Evolutionary conservation across 2,329 filamentous ascomycete genomes (phyloP).

Genomic region (Leptographium radiaticola): DNA sequence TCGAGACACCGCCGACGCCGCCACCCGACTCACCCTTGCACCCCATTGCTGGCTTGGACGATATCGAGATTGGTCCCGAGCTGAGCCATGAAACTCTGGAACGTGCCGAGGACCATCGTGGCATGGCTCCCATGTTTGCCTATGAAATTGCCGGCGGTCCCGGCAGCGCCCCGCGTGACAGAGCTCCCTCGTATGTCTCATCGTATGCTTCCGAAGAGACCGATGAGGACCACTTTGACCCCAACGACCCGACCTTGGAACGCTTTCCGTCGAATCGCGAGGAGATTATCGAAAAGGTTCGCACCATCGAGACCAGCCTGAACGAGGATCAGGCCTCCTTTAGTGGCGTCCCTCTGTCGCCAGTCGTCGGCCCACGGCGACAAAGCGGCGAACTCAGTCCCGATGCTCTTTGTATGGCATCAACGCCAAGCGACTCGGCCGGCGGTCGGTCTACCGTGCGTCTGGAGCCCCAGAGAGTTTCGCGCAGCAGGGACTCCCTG

Average conservation of each 20-base stretch:
- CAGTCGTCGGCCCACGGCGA: constrained; percentile 19
- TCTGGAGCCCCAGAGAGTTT: background rate
- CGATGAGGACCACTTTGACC: constrained; percentile 20
- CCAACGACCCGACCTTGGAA: constrained; percentile 35
- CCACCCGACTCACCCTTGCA: constrained; percentile 8
- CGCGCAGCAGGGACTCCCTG: background rate
- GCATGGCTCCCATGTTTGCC: constrained; percentile 28
- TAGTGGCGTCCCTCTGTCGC: constrained; percentile 23
- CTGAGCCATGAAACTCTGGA: constrained; percentile 9
- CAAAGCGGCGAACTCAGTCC: background rate
- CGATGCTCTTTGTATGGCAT: background rate
- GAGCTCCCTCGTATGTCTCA: constrained; percentile 1
- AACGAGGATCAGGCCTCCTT: constrained; percentile 25
- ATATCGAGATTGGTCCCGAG: background rate
- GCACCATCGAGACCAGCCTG: constrained; percentile 31
- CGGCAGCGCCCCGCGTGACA: constrained; percentile 11
- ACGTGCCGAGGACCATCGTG: constrained; percentile 9
- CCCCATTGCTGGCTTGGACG: background rate
- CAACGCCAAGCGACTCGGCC: background rate
- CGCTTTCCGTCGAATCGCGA: constrained; percentile 31
- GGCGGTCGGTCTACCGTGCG: background rate
- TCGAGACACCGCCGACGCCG: constrained; percentile 9
- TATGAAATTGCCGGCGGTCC: constrained; percentile 30
- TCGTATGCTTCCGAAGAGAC: background rate
- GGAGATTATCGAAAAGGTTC: constrained; percentile 31